Base-by-base conservation (phyloP, 2,329 filamentous ascomycete species). In the Fusarium stilboides region DNA sequence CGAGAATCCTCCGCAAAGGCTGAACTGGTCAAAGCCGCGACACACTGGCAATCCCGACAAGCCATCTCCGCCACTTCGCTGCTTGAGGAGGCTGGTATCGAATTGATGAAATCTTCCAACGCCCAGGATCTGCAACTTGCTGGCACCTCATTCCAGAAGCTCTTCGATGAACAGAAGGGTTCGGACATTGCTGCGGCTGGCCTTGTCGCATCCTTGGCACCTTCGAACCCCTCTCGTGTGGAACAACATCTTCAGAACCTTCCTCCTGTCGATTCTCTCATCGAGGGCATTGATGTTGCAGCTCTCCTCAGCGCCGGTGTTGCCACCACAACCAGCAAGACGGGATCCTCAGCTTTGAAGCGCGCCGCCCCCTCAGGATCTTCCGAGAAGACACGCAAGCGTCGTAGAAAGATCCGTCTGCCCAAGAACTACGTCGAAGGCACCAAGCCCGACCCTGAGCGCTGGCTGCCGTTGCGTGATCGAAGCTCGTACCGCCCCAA, bases 381-480 rank as follows among this genome's bases (percentile, higher is more conserved):
- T 2, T 72, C 73, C 14, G 71, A 79, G 20, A 85, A 84, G 68
- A 65, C 82, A 10, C 80, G 82, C 36, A 89, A 88, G 75, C 82
- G 86, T 62, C 89, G 88, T 76, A 87, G 86, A 74, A 83, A 86
- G 77, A 87, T 84, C 58, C 88, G 88, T 72, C 83, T 92, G 74
- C 92, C 92, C 33, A 93, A 93, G 80, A 87, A 90, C 74, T 93
- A 89, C 75, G 92, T 94, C 62, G 87, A 92, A 53, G 88, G 86
- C 72, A 97, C 94, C 84, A 90, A 89, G 69, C 88, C 93, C 34
- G 96, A 99, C 79, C 91, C 94, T 0, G 96, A 99, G 81, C 87
- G 96, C 67, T 99, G 96, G 96, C 81, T 99, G 63, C 95, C 96
- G 14, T 84, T 98, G 75, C 90, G 92, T 53, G 96, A 99, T 78